Evolutionary conservation across 208 protist genomes (phyloP), one percentile per base, ranked within the genome.

Genomic region (Histomonas meleagridis): DNA sequence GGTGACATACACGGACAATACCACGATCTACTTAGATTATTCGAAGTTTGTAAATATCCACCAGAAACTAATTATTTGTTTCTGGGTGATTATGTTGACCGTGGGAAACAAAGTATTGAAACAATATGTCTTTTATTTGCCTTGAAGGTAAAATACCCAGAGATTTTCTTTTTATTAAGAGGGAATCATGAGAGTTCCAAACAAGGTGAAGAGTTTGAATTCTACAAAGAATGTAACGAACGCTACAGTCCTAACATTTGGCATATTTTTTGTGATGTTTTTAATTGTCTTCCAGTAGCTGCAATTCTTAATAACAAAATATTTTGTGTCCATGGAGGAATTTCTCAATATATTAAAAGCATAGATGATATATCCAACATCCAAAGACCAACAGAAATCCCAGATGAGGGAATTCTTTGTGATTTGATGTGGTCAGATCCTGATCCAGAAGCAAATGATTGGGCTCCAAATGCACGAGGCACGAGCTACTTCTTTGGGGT

Each of bases 371-470:
- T 91, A 9, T 40, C 57, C 14, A 65, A 91, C n/a, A 62, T 91
- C 9, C 28, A 91, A 10, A 32, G 81, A 5, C 51, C 51, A 69
- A 91, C 40, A 3, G 81, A 91, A 48, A 48, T 91, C 7, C 81
- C 81, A 60, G 51, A 91, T 40, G 81, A 91, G 18, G 96, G 98
- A 1, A 95, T 99, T 55, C 96, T 99, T n/a, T 99, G 98, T 95
- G 98, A 99, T 93, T 94, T 99, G 55, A 94, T 99, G 5, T 99
- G 98, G 98, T 97, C 97, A 23, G 98, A 99, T 94, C 98, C 98
- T 7, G 97, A 99, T 62, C 95, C 96, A 57, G 97, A 96, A 43
- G 53, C 28, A 10, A 49, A 43, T 16, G 49, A 38, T 90, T 99
- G 97, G 97, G 97, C 96, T 35, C 97, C 98, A 40, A 99, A 98